Evolutionary conservation across 2,329 filamentous ascomycete species (phyloP).

Genomic region (Xylaria sp.): DNA sequence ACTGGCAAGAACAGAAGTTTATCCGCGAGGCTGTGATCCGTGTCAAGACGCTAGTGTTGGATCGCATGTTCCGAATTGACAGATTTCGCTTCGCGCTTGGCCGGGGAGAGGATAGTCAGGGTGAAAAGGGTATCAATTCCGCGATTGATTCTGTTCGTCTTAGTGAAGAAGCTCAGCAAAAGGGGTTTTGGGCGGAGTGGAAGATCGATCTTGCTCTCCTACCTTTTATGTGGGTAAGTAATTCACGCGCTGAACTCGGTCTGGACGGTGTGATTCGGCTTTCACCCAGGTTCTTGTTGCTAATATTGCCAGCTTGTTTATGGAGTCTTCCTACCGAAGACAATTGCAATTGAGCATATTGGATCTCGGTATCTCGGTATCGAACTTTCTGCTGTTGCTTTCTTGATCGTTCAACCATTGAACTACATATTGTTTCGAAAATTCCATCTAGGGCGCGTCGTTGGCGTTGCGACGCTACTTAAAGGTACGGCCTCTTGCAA

Average conservation of each 20-base stretch:
- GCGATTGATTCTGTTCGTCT: background rate
- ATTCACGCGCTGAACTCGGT: background rate
- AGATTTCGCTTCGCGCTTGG: constrained; percentile 36
- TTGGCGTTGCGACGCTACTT: background rate
- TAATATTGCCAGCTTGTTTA: background rate
- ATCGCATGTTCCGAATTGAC: constrained; percentile 34
- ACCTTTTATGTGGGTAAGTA: background rate
- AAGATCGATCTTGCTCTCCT: background rate
- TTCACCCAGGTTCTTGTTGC: background rate
- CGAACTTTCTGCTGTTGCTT: background rate
- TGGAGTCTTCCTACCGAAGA: background rate
- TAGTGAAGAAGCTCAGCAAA: background rate
- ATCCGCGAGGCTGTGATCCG: constrained; percentile 32
- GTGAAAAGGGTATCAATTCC: background rate
- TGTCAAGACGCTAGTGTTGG: constrained; percentile 31
- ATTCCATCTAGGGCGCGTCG: background rate
- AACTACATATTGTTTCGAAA: background rate
- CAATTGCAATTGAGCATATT: background rate
- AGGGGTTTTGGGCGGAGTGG: background rate
- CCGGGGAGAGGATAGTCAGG: background rate
- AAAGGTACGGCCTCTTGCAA: background rate
- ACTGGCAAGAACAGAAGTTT: constrained; percentile 30
- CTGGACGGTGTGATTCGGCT: background rate
- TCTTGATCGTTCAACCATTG: background rate
- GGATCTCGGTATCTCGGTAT: background rate